A percentile compares a stretch with the other conserved stretches of the same genome.
phyloP scores from a whole-genome alignment of 495 filamentous ascomycete species.

The Penicillium lividum region DNA sequence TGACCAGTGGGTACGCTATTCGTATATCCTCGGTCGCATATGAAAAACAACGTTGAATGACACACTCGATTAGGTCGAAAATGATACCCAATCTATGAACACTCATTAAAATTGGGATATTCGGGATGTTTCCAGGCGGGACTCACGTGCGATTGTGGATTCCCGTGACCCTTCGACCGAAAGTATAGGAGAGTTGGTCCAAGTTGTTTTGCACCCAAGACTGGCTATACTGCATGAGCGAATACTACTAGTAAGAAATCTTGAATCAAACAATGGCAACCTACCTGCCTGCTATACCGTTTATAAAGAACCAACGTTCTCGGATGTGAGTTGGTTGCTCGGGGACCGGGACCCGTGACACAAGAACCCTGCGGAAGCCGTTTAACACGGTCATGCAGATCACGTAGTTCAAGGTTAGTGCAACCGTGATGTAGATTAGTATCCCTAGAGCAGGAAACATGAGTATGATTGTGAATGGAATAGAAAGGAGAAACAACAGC shows the following conservation, averaged over 20 bases:
- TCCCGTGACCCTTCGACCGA: constrained; percentile 72
- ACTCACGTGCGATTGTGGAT: constrained; percentile 77
- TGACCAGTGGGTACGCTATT: constrained; percentile 32
- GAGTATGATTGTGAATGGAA: constrained; percentile 51
- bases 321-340: constrained; percentile 24
- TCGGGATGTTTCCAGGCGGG: neutral
- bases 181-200: constrained; percentile 70
- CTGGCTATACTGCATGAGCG: constrained; percentile 17
- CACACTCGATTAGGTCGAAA: constrained; percentile 74
- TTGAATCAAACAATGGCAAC: neutral
- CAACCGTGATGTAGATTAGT: constrained; percentile 33
- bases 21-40: constrained; percentile 74
- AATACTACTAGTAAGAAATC: neutral
- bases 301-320: constrained; percentile 44
- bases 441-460: constrained; percentile 53
- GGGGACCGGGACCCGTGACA: constrained; percentile 26
- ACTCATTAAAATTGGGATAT: neutral
- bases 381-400: constrained; percentile 54
- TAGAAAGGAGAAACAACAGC: constrained; percentile 35
- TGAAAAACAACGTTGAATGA: constrained; percentile 73
- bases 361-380: constrained; percentile 22
- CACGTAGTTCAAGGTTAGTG: constrained; percentile 47
- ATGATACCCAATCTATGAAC: constrained; percentile 53
- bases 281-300: constrained; percentile 40
- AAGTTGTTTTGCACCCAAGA: constrained; percentile 65